Evolutionary conservation across 2,329 filamentous ascomycete species (phyloP).

Genomic region (Bipolaris gigantea): DNA sequence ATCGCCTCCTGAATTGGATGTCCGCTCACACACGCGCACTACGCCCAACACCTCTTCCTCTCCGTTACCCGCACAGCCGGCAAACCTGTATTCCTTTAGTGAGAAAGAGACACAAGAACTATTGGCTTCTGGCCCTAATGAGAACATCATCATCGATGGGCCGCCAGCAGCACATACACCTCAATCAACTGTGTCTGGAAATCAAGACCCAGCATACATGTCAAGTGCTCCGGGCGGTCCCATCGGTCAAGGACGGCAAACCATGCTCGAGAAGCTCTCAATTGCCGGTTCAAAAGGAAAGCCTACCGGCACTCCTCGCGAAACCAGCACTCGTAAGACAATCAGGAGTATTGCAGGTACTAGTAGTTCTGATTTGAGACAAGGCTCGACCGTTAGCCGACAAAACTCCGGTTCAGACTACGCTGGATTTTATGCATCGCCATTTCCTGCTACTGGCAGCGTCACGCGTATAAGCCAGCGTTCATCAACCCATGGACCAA

Average conservation of each 20-base stretch:
- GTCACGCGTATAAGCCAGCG: constrained; percentile 25
- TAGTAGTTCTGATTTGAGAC: constrained; percentile 37
- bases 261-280: constrained; percentile 42
- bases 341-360: constrained; percentile 46
- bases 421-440: constrained; percentile 27
- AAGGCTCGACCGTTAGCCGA: constrained; percentile 24
- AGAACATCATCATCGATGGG: constrained; percentile 36
- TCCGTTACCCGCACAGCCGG: constrained; percentile 20
- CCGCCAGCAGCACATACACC: constrained; percentile 5
- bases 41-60: constrained; percentile 11
- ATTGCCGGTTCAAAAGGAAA: constrained; percentile 41
- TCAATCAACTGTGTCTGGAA: constrained; percentile 1
- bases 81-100: constrained; percentile 30
- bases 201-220: not conserved
- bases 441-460: constrained; percentile 25
- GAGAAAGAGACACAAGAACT: constrained; percentile 41
- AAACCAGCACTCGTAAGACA: constrained; percentile 41
- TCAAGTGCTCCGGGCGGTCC: constrained; percentile 9
- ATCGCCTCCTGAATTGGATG: constrained; percentile 29
- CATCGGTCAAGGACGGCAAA: constrained; percentile 26
- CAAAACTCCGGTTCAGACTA: constrained; percentile 16
- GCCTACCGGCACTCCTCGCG: constrained; percentile 42
- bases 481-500: not conserved
- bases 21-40: constrained; percentile 10
- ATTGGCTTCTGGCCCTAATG: constrained; percentile 42